Conservation (phyloP, 2,329 filamentous ascomycete species). For the Aspergillus sp. region DNA sequence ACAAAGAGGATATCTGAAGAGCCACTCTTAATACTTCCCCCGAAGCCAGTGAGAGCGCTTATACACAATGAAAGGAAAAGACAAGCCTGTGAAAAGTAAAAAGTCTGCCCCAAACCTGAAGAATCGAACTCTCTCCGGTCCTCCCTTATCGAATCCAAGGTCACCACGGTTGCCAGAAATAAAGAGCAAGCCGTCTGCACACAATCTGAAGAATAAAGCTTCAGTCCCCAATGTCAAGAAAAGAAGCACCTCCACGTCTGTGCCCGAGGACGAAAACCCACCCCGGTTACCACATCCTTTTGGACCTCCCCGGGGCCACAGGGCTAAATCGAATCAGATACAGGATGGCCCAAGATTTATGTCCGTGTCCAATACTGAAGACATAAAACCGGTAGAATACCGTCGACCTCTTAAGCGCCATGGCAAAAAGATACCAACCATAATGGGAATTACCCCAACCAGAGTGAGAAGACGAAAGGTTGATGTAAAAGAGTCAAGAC, state of each 20-base stretch:
- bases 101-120: neutral
- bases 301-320: neutral
- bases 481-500: neutral
- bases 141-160: too few species aligned
- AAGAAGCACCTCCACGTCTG: neutral
- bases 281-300: neutral
- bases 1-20: too few species aligned
- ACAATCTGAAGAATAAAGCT: neutral
- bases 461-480: neutral
- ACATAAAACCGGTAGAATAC: constrained; percentile 2
- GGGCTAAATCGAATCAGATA: too few species aligned
- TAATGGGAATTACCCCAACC: constrained; percentile 1
- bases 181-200: neutral
- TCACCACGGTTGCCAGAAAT: too few species aligned
- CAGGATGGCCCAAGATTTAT: constrained; percentile 4
- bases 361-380: neutral
- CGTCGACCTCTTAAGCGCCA: neutral
- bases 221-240: neutral
- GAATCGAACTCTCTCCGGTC: neutral
- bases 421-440: neutral
- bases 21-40: too few species aligned
- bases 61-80: too few species aligned
- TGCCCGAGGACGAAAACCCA: neutral
- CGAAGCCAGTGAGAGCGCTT: too few species aligned
- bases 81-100: neutral